Evolutionary conservation across 2,329 filamentous ascomycete species (phyloP), one percentile per base, ranked within the genome.

Genomic region (Clonostachys sp.): DNA sequence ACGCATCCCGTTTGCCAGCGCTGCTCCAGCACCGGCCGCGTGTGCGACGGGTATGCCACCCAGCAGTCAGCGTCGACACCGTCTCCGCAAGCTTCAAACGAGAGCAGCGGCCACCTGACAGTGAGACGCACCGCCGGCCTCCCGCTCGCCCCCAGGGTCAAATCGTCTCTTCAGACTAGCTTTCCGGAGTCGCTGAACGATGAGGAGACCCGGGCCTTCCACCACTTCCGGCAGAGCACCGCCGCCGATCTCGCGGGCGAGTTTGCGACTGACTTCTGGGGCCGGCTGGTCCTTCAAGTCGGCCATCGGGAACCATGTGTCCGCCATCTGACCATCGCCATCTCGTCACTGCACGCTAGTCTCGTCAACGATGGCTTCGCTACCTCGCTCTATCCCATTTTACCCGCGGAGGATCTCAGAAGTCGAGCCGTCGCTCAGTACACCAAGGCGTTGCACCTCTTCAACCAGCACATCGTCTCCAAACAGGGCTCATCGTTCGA

Each of bases 1-100:
- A 50, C 54, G 0, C 61, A 60, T 8, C 68, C 67, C 0, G 44
- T 63, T 9, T 71, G 66, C 47, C 56, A 57, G 20, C 56, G 67
- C 46, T 70, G 67, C 45, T 24, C 45, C 13, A 41, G 16, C 16
- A 46, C 45, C 18, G 45, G 45, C 10, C 45, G 45, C 33, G 14
- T 14, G 14, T 46, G 45, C 33, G 45, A 46, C 14, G 45, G 45
- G 14, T 46, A 46, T 34, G 38, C 30, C 17, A n/a, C 16, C 17
- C 14, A 14, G 35, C 38, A n/a, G 18, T 14, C 35, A 24, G 30
- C 20, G 12, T 14, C 42, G 6, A 44, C 41, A 17, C 14, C 41
- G 30, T 20, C 41, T 30, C 24, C 24, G 24, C 24, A 10, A 30
- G 24, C 24, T 30, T 30, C 24, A 6, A 30, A 8, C 24, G 24